Conservation (phyloP, 2,329 filamentous ascomycete genomes). For the Pseudogymnoascus sp. region DNA sequence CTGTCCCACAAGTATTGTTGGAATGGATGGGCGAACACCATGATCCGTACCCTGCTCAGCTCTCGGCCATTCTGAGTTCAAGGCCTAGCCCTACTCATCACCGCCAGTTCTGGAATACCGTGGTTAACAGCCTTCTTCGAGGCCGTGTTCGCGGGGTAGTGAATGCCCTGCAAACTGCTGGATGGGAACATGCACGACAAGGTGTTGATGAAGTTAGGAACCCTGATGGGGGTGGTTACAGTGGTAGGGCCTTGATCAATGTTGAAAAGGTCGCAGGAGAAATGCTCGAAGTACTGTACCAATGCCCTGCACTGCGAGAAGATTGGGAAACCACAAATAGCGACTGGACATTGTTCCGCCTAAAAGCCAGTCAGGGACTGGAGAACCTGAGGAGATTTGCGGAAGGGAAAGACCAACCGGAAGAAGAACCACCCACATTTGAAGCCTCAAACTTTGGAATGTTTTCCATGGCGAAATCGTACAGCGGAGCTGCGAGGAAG, state of each 20-base stretch:
- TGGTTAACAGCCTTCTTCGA: slow-evolving; percentile 66
- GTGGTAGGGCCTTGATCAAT: slow-evolving; percentile 66
- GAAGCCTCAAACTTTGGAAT: slow-evolving; percentile 32
- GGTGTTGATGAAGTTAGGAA: slow-evolving; percentile 47
- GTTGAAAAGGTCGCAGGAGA: slow-evolving; percentile 63
- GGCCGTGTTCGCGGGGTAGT: slow-evolving; percentile 62
- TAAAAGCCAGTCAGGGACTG: slow-evolving; percentile 60
- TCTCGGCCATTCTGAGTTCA: slow-evolving; percentile 53
- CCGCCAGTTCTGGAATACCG: slow-evolving; percentile 72
- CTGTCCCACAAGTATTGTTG: slow-evolving; percentile 70
- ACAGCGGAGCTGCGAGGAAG: slow-evolving; percentile 58
- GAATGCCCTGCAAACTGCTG: slow-evolving; percentile 62
- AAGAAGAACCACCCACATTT: slow-evolving; percentile 30
- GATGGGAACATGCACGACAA: slow-evolving; percentile 67
- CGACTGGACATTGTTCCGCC: slow-evolving; percentile 79
- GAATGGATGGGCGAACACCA: slow-evolving; percentile 76
- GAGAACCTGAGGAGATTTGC: slow-evolving; percentile 69
- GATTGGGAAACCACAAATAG: slow-evolving; percentile 78
- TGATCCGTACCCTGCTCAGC: slow-evolving; percentile 59
- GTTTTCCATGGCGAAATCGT: slow-evolving; percentile 47
- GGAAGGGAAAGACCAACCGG: slow-evolving; percentile 56
- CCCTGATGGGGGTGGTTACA: slow-evolving; percentile 59
- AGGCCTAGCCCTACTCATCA: slow-evolving; percentile 69
- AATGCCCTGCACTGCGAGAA: slow-evolving; percentile 57
- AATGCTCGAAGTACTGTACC: slow-evolving; percentile 60